Evolutionary conservation across 2,329 filamentous ascomycete species (phyloP), one percentile per base, ranked within the genome.

Genomic region (Stagonosporopsis rhizophila): DNA sequence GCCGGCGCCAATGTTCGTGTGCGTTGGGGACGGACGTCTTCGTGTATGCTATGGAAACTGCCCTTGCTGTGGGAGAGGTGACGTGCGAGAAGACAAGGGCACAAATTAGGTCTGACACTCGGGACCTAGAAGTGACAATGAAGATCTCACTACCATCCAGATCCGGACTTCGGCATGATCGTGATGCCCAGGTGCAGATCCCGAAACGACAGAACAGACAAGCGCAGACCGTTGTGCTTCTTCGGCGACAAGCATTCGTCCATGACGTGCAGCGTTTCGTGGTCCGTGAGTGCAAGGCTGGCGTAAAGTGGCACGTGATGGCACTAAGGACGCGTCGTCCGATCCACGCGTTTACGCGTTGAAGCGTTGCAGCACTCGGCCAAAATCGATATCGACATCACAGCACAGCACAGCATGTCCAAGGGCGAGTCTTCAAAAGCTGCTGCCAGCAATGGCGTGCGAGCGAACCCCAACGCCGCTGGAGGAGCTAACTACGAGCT

Each of bases 401-500:
- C 58, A 47, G 30, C 45, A 62, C 58, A 47, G 30, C 45, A 57
- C 64, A 71, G 42, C 62, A 82, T 82, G 80, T 77, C 77, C 20
- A 73, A 75, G 67, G 79, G 79, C 61, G 80, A 82, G 58, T 82
- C 80, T 38, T 82, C 79, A n/a, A 79, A 79, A 68, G 74, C 77
- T 28, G 79, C 77, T 20, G 68, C 73, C 48, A 72, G 71, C 65
- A 80, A 80, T 53, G 77, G 78, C 60, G 66, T 77, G 56, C 78
- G 78, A 58, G 67, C 75, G 5, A 75, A 77, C 28, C 69, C 75
- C 30, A 76, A 75, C 60, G 75, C 74, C 30, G 68, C 75, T 4
- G 70, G 77, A 3, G 69, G 73, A 34, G 70, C 78, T n/a, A 79
- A 78, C 64, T 93, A 92, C 67, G 91, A 95, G 76, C 81, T 95